Conservation (phyloP, 2,329 filamentous ascomycete genomes). For the Bipolaris victoriae region DNA sequence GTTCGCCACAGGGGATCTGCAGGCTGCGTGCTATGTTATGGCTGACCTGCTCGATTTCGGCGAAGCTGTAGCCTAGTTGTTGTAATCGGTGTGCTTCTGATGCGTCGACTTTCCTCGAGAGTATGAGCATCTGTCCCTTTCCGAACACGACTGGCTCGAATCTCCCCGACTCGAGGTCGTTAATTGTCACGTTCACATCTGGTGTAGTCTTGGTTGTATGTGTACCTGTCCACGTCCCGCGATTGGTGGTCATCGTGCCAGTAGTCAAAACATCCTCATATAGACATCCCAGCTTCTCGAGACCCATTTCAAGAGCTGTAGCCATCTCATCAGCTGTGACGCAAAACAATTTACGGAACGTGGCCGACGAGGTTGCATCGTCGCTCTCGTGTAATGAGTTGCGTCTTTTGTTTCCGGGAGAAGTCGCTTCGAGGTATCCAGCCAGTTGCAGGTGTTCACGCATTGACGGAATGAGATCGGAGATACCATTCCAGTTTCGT, state of each 20-base stretch:
- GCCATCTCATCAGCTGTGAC: constrained; percentile 78
- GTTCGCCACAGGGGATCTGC: constrained; percentile 70
- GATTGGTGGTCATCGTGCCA: constrained; percentile 63
- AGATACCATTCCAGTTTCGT: constrained; percentile 74
- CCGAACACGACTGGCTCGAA: constrained; percentile 57
- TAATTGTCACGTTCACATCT: constrained; percentile 29
- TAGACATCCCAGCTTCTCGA: constrained; percentile 70
- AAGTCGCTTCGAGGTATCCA: constrained; percentile 32
- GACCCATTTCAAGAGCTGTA: constrained; percentile 65
- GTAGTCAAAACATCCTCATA: constrained; percentile 79
- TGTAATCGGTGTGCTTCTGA: constrained; percentile 69
- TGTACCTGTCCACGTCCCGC: constrained; percentile 58
- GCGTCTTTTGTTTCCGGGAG: constrained; percentile 24
- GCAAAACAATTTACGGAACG: constrained; percentile 85
- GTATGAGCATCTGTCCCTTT: constrained; percentile 79
- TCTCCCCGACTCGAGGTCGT: constrained; percentile 51
- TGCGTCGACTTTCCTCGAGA: constrained; percentile 69
- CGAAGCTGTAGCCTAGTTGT: constrained; percentile 79
- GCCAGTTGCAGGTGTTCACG: constrained; percentile 69
- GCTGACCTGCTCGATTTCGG: constrained; percentile 63
- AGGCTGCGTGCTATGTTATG: constrained; percentile 73
- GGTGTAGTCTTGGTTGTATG: constrained; percentile 32
- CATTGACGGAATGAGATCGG: constrained; percentile 74
- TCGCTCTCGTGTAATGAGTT: constrained; percentile 52
- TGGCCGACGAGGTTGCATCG: constrained; percentile 72